These are phyloP conservation scores for Paxillus ammoniavirescens DNA, from an alignment of 768 basidiomycete genomes.

Conservation along the genomic window DNA sequence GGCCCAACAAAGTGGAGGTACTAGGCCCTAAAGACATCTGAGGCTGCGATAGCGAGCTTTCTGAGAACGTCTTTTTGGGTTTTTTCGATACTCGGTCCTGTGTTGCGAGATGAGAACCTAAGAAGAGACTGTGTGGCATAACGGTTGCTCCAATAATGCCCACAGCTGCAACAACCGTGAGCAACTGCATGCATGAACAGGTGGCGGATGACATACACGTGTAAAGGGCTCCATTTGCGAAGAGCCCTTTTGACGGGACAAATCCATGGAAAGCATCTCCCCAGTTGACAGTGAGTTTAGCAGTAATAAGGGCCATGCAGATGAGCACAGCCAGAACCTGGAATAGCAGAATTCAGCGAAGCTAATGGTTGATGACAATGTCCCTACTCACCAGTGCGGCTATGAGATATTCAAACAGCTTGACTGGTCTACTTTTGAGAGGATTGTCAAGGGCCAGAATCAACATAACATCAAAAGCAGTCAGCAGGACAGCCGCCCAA, in stretches of 20 bases:
- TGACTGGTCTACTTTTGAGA: slow-evolving; percentile 61
- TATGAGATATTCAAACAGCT: slow-evolving; percentile 66
- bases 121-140: slow-evolving; percentile 92
- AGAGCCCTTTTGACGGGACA: slow-evolving; percentile 66
- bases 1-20: slow-evolving; percentile 21
- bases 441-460: slow-evolving; percentile 74
- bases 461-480: slow-evolving; percentile 64
- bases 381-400: slow-evolving; percentile 49
- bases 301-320: slow-evolving; percentile 76
- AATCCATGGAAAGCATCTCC: slow-evolving; percentile 70
- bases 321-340: slow-evolving; percentile 71
- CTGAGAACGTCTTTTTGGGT: slow-evolving; percentile 15
- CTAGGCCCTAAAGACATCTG: background rate
- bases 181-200: slow-evolving; percentile 7
- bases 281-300: slow-evolving; percentile 72
- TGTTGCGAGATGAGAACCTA: slow-evolving; percentile 83
- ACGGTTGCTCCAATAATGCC: slow-evolving; percentile 83
- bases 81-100: slow-evolving; percentile 63
- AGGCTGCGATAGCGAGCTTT: background rate
- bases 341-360: background rate
- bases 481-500: slow-evolving; percentile 70
- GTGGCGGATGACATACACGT: slow-evolving; percentile 46
- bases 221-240: slow-evolving; percentile 57
- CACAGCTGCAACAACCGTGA: slow-evolving; percentile 44
- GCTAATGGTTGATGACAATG: background rate